Evolutionary conservation across 2,329 filamentous ascomycete genomes (phyloP).

Genomic region (Talaromyces sp.): DNA sequence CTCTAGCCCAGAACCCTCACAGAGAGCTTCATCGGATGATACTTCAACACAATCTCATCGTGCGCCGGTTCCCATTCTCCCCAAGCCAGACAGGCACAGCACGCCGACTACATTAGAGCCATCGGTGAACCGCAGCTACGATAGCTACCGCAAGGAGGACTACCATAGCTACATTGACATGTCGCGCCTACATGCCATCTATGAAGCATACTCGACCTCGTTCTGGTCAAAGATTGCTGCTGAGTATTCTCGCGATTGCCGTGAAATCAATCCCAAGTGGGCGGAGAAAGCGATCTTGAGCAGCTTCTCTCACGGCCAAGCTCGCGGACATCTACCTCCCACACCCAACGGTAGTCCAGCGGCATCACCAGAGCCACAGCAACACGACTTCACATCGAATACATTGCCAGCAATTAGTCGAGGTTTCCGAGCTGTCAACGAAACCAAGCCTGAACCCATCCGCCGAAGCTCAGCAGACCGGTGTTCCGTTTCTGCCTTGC

Average conservation of each 20-base stretch:
- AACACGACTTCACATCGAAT: conserved; percentile 7
- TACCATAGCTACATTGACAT: conserved; percentile 52
- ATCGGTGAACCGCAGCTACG: conserved; percentile 18
- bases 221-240: conserved; percentile 72
- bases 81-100: conserved; percentile 38
- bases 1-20: conserved; percentile 25
- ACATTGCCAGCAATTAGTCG: conserved; percentile 2
- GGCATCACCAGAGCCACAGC: conserved; percentile 18
- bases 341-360: conserved; percentile 24
- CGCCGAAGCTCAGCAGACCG: conserved; percentile 21
- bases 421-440: conserved; percentile 23
- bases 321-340: conserved; percentile 21
- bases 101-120: conserved; percentile 30
- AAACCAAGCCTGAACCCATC: background rate
- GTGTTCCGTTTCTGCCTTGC: conserved; percentile 26
- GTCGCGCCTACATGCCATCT: conserved; percentile 65
- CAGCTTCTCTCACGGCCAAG: conserved; percentile 9
- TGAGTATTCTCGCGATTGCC: conserved; percentile 54
- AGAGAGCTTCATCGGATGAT: conserved; percentile 7
- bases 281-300: conserved; percentile 26
- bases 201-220: conserved; percentile 64
- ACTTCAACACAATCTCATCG: conserved; percentile 19
- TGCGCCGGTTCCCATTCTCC: conserved; percentile 33
- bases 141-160: conserved; percentile 24
- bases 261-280: conserved; percentile 20